Percentiles rank a stretch among this genome's conserved stretches.
phyloP scores from a whole-genome alignment of 768 basidiomycete genomes.

The Tephrocybe sp. region DNA sequence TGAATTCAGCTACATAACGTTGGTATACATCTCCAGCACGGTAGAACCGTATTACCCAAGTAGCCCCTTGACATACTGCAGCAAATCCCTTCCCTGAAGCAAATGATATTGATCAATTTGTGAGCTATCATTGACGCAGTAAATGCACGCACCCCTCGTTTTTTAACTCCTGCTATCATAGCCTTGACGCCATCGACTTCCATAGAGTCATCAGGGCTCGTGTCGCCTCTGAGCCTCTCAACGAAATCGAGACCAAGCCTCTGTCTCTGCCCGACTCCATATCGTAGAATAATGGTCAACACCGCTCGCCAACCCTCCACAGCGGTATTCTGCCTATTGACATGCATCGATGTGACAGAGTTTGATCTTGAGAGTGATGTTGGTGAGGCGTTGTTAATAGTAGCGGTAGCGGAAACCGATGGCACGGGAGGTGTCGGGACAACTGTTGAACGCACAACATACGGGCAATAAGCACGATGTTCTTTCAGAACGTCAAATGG shows the following conservation, averaged over 20 bases:
- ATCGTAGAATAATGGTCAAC: conserved; percentile 62
- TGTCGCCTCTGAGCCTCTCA: conserved; percentile 9
- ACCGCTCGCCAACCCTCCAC: conserved; percentile 83
- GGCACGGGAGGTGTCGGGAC: conserved; percentile 54
- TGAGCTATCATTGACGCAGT: background rate
- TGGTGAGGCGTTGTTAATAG: conserved; percentile 18
- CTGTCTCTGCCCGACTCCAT: conserved; percentile 61
- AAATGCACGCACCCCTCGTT: conserved; percentile 55
- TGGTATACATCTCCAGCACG: background rate
- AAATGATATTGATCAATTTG: conserved; percentile 7
- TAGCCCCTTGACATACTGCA: conserved; percentile 69
- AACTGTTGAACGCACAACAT: conserved; percentile 65
- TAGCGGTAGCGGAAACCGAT: conserved; percentile 14
- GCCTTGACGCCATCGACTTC: conserved; percentile 58
- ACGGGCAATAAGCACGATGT: conserved; percentile 86
- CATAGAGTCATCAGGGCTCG: conserved; percentile 22
- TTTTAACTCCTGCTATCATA: conserved; percentile 79
- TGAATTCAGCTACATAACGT: too few relatives aligned
- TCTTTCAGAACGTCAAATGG: conserved; percentile 77
- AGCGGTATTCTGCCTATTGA: conserved; percentile 24
- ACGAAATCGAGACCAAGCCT: conserved; percentile 28
- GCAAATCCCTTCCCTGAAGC: conserved; percentile 61
- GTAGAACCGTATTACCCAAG: conserved; percentile 40
- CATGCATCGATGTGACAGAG: conserved; percentile 25
- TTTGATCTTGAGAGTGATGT: conserved; percentile 19